These are phyloP conservation scores for Globisporangium cystogenes DNA, from an alignment of 352 stramenopile species.

Conservation along the genomic window DNA sequence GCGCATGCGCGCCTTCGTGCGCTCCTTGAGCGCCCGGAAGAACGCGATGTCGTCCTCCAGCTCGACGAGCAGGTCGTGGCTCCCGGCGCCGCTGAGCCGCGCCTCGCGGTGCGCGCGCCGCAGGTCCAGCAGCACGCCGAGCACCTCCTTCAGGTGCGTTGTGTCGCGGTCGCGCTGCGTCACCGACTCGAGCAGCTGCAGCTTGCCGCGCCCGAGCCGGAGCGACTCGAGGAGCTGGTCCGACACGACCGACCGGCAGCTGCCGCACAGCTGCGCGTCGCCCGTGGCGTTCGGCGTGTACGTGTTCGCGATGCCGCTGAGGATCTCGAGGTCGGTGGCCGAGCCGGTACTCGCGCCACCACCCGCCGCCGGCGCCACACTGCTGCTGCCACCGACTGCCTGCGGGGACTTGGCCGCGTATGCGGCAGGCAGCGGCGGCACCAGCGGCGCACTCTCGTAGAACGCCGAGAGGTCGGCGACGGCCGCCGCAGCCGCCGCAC, in stretches of 20 bases:
- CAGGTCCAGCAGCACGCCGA: conserved; percentile 41
- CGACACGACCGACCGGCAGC: conserved; percentile 55
- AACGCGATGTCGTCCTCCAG: conserved; percentile 71
- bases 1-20: conserved; percentile 63
- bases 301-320: conserved; percentile 79
- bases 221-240: conserved; percentile 79
- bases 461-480: conserved; percentile 45
- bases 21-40: conserved; percentile 62
- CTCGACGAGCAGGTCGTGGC: conserved; percentile 53
- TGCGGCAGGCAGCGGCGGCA: not conserved
- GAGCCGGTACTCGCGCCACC: no score
- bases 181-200: conserved; percentile 54
- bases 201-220: conserved; percentile 56
- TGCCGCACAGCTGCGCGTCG: conserved; percentile 37
- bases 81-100: conserved; percentile 30
- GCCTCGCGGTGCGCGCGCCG: conserved; percentile 46
- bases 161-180: conserved; percentile 68
- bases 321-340: conserved; percentile 66
- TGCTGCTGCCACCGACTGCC: not conserved
- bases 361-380: no score
- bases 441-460: conserved; percentile 29
- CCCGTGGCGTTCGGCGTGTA: conserved; percentile 51
- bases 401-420: conserved; percentile 21
- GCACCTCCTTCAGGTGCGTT: conserved; percentile 52
- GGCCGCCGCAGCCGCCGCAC: conserved; percentile 3